phyloP scores from a whole-genome alignment of 441 rosid genomes.

The Melastoma candidum region DNA sequence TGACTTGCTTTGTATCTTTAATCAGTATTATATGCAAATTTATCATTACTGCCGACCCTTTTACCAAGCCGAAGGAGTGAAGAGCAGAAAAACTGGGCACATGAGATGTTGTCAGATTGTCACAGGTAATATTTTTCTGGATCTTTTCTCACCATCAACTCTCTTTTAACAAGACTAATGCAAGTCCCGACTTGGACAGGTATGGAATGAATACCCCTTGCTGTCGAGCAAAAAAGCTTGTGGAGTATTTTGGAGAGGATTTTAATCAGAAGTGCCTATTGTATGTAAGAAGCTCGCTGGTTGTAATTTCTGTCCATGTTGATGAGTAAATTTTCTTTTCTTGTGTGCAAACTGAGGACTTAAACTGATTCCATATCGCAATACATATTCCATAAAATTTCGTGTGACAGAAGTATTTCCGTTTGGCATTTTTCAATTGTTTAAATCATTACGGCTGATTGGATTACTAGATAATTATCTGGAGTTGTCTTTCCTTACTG shows the following conservation, averaged over 20 bases:
- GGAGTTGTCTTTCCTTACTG: neutral
- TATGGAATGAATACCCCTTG: slow-evolving; percentile 79
- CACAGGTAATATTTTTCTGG: slow-evolving; percentile 39
- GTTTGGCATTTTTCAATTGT: too few species aligned
- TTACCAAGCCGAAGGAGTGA: slow-evolving; percentile 67
- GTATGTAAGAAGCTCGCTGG: slow-evolving; percentile 28
- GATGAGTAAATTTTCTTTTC: neutral
- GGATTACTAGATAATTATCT: too few species aligned
- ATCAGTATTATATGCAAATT: slow-evolving; percentile 69
- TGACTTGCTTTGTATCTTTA: slow-evolving; percentile 5
- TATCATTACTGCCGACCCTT: slow-evolving; percentile 56
- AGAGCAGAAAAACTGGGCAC: slow-evolving; percentile 60
- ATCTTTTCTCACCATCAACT: neutral
- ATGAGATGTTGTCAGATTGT: slow-evolving; percentile 73
- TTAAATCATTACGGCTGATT: too few species aligned
- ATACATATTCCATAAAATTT: too few species aligned
- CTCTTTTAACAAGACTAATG: slow-evolving; percentile 6
- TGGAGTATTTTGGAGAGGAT: slow-evolving; percentile 81
- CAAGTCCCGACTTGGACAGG: slow-evolving; percentile 26
- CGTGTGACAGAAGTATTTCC: too few species aligned
- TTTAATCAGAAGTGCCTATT: slow-evolving; percentile 51
- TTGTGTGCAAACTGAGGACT: neutral
- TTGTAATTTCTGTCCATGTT: neutral
- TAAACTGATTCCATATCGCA: too few species aligned
- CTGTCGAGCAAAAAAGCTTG: slow-evolving; percentile 77